Evolutionary conservation across 768 basidiomycete genomes (phyloP), one percentile per base, ranked within the genome.

Genomic region (Lentinus brumalis): DNA sequence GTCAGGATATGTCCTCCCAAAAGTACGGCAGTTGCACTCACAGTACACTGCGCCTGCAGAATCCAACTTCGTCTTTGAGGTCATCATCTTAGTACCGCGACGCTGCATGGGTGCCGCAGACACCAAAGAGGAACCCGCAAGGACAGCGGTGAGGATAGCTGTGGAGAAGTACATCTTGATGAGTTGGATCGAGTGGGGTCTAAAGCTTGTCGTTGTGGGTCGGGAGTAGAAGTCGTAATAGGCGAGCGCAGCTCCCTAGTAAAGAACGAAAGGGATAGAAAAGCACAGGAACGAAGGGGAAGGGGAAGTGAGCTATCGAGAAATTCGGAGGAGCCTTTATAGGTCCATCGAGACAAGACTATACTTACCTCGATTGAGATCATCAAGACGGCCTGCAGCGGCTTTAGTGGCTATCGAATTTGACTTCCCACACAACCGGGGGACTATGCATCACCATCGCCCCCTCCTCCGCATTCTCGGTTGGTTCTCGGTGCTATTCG

Each of bases 1-100:
- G 39, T 60, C 32, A 51, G 49, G 29, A 47, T 10, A 1, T 14
- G 1, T 7, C 16, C 14, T 16, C 14, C 21, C 14, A 45, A 16
- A 8, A 21, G 44, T 45, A 45, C 9, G n/a, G 4, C 9, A 2
- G 8, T 11, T 29, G 14, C 10, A 55, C 61, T 44, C 18, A 63
- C 61, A 63, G 61, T 58, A 63, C n/a, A 47, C 52, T 2, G 61
- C 61, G 18, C 61, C 61, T 18, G 61, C 56, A 12, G 61, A 53
- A 26, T 63, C 30, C n/a, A 51, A 32, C 35, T 21, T 47, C 9
- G 57, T 63, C 47, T 50, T 32, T 9, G 57, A 54, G 7, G 53
- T 55, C 61, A 59, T 59, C 52, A 57, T 61, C 56, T 61, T 61
- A 4, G 56, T 54, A 6, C 52, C 38, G 8, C 61, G 46, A 31